Evolutionary conservation across 176 grass and related monocot species (phyloP).

Genomic region (Zoysia japonica): DNA sequence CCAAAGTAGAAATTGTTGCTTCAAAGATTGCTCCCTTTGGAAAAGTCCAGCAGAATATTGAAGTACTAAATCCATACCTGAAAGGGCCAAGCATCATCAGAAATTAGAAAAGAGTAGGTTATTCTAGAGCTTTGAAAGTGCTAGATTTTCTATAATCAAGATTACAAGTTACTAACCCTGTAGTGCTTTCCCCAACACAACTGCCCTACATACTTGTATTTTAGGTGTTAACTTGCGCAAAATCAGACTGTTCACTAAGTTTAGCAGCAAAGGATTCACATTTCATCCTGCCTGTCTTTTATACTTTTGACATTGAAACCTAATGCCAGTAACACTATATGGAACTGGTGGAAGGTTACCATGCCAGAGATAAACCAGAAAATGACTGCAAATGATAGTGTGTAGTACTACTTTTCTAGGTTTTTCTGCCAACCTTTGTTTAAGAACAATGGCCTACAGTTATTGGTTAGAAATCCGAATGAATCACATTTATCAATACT

Average conservation of each 20-base stretch:
- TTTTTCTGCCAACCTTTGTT: too few species aligned
- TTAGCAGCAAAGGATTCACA: constrained; percentile 59
- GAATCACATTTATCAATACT: constrained; percentile 53
- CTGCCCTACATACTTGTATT: constrained; percentile 21
- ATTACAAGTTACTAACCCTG: constrained; percentile 40
- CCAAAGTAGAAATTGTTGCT: constrained; percentile 82
- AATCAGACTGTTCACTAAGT: constrained; percentile 62
- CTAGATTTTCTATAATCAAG: neutral
- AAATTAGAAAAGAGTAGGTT: too few species aligned
- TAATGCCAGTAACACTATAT: too few species aligned
- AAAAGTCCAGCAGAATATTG: constrained; percentile 82
- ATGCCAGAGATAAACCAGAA: too few species aligned
- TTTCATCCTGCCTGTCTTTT: constrained; percentile 52
- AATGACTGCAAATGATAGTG: too few species aligned
- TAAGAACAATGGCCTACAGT: too few species aligned
- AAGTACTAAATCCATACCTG: constrained; percentile 83
- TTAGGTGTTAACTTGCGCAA: constrained; percentile 62
- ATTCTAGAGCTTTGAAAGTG: too few species aligned
- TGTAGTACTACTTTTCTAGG: too few species aligned
- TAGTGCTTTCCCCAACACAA: constrained; percentile 54
- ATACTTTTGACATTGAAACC: too few species aligned
- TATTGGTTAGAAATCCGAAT: too few species aligned
- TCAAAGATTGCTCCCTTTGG: constrained; percentile 62
- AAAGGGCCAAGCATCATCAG: too few species aligned
- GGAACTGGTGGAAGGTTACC: too few species aligned